Conservation (phyloP, 176 grass and related monocot species). For the Puya raimondii region DNA sequence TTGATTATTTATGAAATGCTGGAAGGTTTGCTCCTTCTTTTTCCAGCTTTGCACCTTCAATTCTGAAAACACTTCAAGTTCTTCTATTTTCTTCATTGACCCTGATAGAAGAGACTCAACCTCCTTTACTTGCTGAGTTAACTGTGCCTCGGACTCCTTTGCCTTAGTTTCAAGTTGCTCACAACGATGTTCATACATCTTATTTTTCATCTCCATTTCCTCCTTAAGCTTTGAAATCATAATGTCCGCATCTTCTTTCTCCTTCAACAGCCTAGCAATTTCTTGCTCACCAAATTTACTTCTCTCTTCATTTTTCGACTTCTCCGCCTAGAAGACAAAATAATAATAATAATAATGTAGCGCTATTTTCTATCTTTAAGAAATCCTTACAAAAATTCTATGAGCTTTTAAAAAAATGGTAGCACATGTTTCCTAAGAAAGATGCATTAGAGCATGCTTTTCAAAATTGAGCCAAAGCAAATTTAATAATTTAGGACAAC, state of each 20-base stretch:
- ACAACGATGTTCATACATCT: conserved; percentile 42
- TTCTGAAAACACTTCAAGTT: conserved; percentile 58
- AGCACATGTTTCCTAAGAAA: not conserved
- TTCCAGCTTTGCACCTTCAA: conserved; percentile 69
- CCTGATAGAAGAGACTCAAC: conserved; percentile 53
- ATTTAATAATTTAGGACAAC: too few relatives aligned
- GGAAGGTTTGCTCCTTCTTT: conserved; percentile 64
- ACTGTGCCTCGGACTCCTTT: conserved; percentile 52
- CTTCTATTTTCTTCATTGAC: conserved; percentile 66
- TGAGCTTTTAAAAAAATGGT: conserved; percentile 7
- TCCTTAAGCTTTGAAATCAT: conserved; percentile 49
- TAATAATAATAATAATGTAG: conserved; percentile 11
- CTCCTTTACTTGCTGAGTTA: conserved; percentile 54
- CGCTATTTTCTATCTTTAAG: not conserved
- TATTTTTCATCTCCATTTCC: conserved; percentile 67
- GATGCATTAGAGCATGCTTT: too few relatives aligned
- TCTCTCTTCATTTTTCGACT: conserved; percentile 74
- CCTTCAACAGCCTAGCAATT: conserved; percentile 38
- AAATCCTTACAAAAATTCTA: conserved; percentile 8
- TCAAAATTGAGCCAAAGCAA: too few relatives aligned
- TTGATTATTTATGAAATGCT: conserved; percentile 50
- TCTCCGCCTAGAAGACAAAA: conserved; percentile 56
- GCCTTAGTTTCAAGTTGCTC: conserved; percentile 48
- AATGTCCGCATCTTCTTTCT: conserved; percentile 63
- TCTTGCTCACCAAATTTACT: conserved; percentile 55